Percentiles rank a stretch among this genome's conserved stretches.
These are phyloP conservation scores for Phytophthora fragariae DNA, from an alignment of 352 stramenopile species.

Conservation along the genomic window DNA sequence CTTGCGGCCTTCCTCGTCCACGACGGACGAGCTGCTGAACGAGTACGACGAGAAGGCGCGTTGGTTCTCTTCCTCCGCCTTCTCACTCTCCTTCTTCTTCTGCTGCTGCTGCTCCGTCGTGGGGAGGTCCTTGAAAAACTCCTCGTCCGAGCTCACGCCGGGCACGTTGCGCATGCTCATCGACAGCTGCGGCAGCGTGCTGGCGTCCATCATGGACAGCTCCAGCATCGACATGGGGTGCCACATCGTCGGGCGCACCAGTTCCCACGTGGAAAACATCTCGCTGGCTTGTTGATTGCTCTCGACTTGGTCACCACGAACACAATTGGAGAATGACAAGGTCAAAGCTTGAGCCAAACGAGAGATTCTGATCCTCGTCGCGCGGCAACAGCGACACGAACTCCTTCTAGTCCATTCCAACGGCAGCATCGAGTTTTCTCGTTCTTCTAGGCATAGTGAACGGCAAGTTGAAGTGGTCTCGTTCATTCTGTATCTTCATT, in stretches of 20 bases:
- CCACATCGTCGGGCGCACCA: constrained; percentile 79
- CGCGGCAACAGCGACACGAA: constrained; percentile 2
- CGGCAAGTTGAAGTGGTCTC: constrained; percentile 22
- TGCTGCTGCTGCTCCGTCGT: constrained; percentile 36
- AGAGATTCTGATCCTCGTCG: not conserved
- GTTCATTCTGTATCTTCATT: constrained; percentile 10
- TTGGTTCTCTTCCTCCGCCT: constrained; percentile 44
- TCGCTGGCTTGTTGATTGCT: constrained; percentile 1
- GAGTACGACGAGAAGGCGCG: constrained; percentile 80
- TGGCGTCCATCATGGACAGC: constrained; percentile 84
- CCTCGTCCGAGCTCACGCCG: constrained; percentile 58
- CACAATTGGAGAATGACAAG: constrained; percentile 41
- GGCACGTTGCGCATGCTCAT: constrained; percentile 48
- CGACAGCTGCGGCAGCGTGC: constrained; percentile 54
- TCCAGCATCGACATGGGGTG: constrained; percentile 84
- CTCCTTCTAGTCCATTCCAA: constrained; percentile 15
- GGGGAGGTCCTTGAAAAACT: constrained; percentile 86
- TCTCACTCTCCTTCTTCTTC: constrained; percentile 37
- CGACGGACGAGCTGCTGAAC: constrained; percentile 75
- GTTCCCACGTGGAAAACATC: constrained; percentile 82
- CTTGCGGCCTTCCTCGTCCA: constrained; percentile 71
- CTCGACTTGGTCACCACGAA: constrained; percentile 27
- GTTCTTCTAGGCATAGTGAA: not conserved
- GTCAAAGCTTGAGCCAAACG: not conserved
- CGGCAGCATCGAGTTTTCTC: constrained; percentile 7